These are phyloP conservation scores for Chionographis japonica DNA, from an alignment of 106 monocot species.

Conservation along the genomic window DNA sequence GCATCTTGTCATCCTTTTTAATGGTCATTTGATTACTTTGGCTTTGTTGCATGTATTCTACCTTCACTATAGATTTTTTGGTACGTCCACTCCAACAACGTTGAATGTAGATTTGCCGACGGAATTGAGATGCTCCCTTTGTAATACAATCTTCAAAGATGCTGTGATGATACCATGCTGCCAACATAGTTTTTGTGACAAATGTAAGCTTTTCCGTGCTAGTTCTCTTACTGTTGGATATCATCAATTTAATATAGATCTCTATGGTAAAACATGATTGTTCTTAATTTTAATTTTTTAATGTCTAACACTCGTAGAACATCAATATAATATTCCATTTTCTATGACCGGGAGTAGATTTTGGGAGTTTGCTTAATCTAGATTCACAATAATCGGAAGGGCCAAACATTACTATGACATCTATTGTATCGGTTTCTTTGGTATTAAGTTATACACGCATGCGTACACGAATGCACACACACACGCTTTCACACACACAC, in stretches of 20 bases:
- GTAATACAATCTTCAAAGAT: constrained; percentile 51
- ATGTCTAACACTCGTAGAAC: too few relatives aligned
- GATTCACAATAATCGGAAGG: too few relatives aligned
- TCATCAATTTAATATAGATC: not conserved
- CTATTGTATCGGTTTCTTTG: too few relatives aligned
- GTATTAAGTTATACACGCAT: too few relatives aligned
- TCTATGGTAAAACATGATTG: too few relatives aligned
- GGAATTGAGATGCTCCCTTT: constrained; percentile 68
- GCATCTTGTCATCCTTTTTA: not conserved
- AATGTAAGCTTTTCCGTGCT: constrained; percentile 42
- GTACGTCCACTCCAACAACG: constrained; percentile 7
- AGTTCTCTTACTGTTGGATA: not conserved
- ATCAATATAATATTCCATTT: too few relatives aligned
- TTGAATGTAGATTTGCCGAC: constrained; percentile 33
- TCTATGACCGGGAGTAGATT: too few relatives aligned
- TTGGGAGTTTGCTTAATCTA: too few relatives aligned
- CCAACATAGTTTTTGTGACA: constrained; percentile 82
- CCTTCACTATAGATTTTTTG: constrained; percentile 17
- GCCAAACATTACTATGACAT: too few relatives aligned
- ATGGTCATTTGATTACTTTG: not conserved
- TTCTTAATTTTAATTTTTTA: too few relatives aligned
- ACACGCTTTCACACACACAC: too few relatives aligned
- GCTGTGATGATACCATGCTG: constrained; percentile 87
- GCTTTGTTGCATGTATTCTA: not conserved
- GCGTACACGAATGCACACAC: too few relatives aligned